Base-by-base conservation (phyloP, 768 basidiomycete genomes). In the Trametes maxima region DNA sequence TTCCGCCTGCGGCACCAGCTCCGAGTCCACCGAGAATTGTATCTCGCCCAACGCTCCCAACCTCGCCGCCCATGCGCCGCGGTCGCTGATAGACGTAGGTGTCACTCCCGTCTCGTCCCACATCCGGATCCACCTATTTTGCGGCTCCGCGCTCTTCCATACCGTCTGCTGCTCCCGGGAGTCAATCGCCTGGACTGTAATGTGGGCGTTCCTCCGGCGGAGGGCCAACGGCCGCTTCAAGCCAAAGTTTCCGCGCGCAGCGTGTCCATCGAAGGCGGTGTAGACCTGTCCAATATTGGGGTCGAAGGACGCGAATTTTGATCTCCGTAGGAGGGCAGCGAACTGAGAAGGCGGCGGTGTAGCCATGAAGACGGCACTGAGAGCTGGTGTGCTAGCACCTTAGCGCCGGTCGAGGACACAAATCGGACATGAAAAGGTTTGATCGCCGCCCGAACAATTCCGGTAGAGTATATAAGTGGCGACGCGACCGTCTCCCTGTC, bases 271-370 rank as follows among this genome's bases (percentile, higher is more conserved):
- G 47, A 83, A 81, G 0, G 92, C 77, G 16, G 86, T 82, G 74
- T 94, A 95, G 19, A 92, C 84, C 68, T 94, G 92, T 47, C 82
- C 81, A 61, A 95, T 91, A 47, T 72, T 68, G 0, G 89, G 90
- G 76, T 93, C 89, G 72, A 80, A 93, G 12, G 88, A 78, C 11
- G 92, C 86, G 74, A 95, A 94, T 64, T 88, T 89, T 36, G 94
- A 94, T 46, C 86, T 84, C 28, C 89, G 86, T 50, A 95, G 81
- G 51, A 95, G 86, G 21, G 85, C 79, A 25, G 88, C 82, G 70
- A 95, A 95, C 3, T 86, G 81, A 16, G 91, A 92, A 0, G 87
- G 74, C 4, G 87, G 76, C 45, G 67, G 45, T 8, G 63, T 63
- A n/a, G 64, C 64, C 65, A 65, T 64, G 55, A 42, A 58, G 59